A percentile compares a stretch with the other conserved stretches of the same genome.
Evolutionary conservation across 2,329 filamentous ascomycete species (phyloP).

Genomic region (Trichoderma atrobrunneum): DNA sequence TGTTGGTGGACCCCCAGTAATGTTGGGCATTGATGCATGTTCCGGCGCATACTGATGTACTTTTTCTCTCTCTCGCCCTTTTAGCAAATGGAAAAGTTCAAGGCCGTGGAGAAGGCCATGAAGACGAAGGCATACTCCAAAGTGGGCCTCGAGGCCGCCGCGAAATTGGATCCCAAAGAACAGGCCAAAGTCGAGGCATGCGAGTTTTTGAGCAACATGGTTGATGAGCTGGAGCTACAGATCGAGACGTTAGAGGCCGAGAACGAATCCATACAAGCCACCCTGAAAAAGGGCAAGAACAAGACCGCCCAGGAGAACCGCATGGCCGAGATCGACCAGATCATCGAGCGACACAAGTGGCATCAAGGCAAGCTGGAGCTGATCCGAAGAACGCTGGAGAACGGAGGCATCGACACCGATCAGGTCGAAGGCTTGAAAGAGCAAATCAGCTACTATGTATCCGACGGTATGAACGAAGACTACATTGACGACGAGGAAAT

Average conservation of each 20-base stretch:
- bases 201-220: conserved; percentile 81
- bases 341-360: conserved; percentile 93
- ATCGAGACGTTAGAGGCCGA: conserved; percentile 93
- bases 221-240: conserved; percentile 90
- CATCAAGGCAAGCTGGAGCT: conserved; percentile 91
- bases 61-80: conserved; percentile 5
- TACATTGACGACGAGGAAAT: conserved; percentile 92
- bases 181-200: conserved; percentile 86
- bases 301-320: conserved; percentile 80
- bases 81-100: conserved; percentile 99
- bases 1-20: conserved; percentile 52
- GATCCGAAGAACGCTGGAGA: conserved; percentile 84
- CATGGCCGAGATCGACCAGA: conserved; percentile 77
- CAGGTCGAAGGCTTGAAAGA: conserved; percentile 88
- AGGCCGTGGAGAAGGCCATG: conserved; percentile 99
- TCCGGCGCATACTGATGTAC: conserved; percentile 7
- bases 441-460: conserved; percentile 90
- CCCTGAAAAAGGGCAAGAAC: conserved; percentile 93
- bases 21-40: conserved; percentile 15
- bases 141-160: conserved; percentile 86
- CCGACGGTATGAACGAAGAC: conserved; percentile 82
- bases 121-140: conserved; percentile 99
- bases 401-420: conserved; percentile 83
- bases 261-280: conserved; percentile 78
- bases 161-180: conserved; percentile 95